Percentiles rank a stretch among this genome's conserved stretches.
These are phyloP conservation scores for Syzygium aromaticum DNA, from an alignment of 345 rosid genomes.

Conservation along the genomic window DNA sequence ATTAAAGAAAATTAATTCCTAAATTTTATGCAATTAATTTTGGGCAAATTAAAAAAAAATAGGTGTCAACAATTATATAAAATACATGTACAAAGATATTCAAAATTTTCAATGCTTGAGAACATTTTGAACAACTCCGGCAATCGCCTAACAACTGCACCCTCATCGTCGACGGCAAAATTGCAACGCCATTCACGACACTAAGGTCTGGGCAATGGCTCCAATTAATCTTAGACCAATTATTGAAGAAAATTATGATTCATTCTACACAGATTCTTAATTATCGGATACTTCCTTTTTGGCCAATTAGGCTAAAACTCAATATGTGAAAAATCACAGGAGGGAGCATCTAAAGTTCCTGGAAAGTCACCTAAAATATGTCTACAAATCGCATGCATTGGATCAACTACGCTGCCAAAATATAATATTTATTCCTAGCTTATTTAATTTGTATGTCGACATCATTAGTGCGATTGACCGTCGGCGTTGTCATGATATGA, in stretches of 20 bases:
- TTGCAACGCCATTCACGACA: neutral
- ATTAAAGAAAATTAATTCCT: too few relatives aligned
- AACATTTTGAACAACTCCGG: neutral
- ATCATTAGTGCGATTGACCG: too few relatives aligned
- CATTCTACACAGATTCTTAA: neutral
- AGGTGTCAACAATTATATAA: too few relatives aligned
- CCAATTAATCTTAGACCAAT: neutral
- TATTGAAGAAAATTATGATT: neutral
- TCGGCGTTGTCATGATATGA: neutral
- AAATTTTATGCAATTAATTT: too few relatives aligned
- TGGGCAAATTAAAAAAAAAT: too few relatives aligned
- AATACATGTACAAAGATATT: too few relatives aligned
- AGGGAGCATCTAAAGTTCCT: neutral
- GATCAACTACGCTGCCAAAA: too few relatives aligned
- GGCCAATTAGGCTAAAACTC: neutral
- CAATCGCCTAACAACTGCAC: neutral
- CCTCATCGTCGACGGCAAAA: neutral
- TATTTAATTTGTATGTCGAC: too few relatives aligned
- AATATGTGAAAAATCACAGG: neutral
- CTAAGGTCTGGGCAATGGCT: neutral
- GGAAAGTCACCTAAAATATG: neutral
- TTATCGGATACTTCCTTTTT: neutral
- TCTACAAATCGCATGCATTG: too few relatives aligned
- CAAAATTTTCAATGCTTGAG: neutral
- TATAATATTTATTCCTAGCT: too few relatives aligned